These are phyloP conservation scores for Psilocybe mexicana DNA, from an alignment of 1,284 basidiomycete genomes.

Conservation along the genomic window DNA sequence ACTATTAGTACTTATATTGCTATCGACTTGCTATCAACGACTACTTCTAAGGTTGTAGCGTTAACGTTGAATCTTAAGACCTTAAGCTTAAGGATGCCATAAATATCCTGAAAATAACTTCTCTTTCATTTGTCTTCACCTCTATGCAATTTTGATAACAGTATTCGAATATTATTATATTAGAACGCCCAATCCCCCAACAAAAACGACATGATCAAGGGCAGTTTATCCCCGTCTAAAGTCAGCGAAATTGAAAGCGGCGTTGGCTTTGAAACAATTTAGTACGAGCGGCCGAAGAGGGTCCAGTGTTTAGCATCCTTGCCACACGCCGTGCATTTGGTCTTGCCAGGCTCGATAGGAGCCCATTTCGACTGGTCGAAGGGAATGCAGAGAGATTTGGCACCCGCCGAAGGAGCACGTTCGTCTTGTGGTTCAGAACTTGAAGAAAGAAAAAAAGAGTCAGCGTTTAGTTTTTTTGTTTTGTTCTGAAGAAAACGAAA, in stretches of 20 bases:
- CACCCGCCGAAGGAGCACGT: constrained; percentile 95
- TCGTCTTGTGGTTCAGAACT: constrained; percentile 88
- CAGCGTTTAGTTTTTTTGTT: not conserved
- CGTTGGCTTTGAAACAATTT: constrained; percentile 16
- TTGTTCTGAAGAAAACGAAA: not conserved
- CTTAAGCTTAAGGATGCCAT: too few species aligned
- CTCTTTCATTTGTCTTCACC: not conserved
- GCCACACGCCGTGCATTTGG: constrained; percentile 85
- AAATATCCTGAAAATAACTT: too few species aligned
- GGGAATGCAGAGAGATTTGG: constrained; percentile 96
- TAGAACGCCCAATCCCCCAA: not conserved
- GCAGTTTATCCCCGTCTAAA: too few species aligned
- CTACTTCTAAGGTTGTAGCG: too few species aligned
- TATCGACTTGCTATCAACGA: too few species aligned
- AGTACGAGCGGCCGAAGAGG: constrained; percentile 86
- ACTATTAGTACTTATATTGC: too few species aligned
- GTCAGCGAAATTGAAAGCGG: not conserved
- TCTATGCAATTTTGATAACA: not conserved
- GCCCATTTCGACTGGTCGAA: constrained; percentile 89
- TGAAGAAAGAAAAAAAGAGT: constrained; percentile 9
- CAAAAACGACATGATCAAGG: not conserved
- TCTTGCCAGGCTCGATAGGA: constrained; percentile 75
- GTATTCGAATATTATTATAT: not conserved
- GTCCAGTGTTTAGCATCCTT: constrained; percentile 90
- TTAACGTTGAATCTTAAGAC: too few species aligned